Evolutionary conservation across 371 early-diverging fungal genomes (phyloP), one percentile per base, ranked within the genome.

Genomic region (Chytridium lagenaria): DNA sequence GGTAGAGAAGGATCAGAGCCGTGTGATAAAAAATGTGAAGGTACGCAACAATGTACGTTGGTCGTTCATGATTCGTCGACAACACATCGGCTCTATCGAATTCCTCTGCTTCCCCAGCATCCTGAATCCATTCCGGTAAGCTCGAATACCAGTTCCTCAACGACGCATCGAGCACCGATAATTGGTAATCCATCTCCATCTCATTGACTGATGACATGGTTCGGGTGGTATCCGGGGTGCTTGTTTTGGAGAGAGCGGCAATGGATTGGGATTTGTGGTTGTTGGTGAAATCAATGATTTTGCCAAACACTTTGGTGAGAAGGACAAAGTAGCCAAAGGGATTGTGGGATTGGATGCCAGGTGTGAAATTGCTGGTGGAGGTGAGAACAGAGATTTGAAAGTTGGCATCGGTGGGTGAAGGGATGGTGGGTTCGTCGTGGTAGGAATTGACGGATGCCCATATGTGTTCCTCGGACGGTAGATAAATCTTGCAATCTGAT

Each of bases 1-100:
- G 90, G 74, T 94, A 93, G 12, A 94, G 83, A 34, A 93, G 69
- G 72, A 93, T 90, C 70, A 92, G 72, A 55, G 89, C 83, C 16
- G 89, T 90, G 78, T 94, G 90, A 83, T 92, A 94, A 0, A 91
- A 86, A 69, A 93, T 88, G 72, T 93, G 91, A 23, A 92, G 74
- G 57, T 72, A 87, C 70, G 65, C 84, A 68, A 73, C 83, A 76
- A 66, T 80, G 76, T 69, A 88, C 76, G 74, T 57, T 7, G 26
- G 78, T 73, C 72, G 85, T 75, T 75, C 82, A 77, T 59, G 67
- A 71, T 39, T 59, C 50, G 69, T 67, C 50, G 59, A 39, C 19
- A 30, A 40, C 30, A 22, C 67, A 34, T 37, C 77, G 0, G 71
- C 26, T 19, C 50, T 16, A 44, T 12, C 12, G 44, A 44, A 44